Conservation (phyloP, 352 stramenopile species). For the Phytopythium litorale region DNA sequence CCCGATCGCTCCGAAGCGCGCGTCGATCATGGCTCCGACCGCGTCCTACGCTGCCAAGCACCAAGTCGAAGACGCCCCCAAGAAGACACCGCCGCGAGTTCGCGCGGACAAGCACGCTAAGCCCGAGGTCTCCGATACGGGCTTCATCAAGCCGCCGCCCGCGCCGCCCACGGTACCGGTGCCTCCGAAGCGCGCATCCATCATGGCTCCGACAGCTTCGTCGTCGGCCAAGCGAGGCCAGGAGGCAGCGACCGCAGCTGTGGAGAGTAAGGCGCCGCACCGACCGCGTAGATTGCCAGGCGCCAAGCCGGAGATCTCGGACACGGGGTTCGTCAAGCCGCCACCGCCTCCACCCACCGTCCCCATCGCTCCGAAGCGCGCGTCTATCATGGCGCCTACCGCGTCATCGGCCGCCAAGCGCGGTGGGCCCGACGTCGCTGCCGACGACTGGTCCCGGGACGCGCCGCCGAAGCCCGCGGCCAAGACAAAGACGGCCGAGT, state of each 20-base stretch:
- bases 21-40: constrained; percentile 26
- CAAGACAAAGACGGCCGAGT: constrained; percentile 2
- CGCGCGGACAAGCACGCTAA: neutral
- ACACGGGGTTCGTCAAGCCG: constrained; percentile 21
- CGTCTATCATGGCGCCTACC: constrained; percentile 28
- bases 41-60: constrained; percentile 27
- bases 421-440: neutral
- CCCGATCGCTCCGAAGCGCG: constrained; percentile 22
- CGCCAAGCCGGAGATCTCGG: constrained; percentile 5
- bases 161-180: constrained; percentile 19
- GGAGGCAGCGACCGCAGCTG: neutral
- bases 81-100: neutral
- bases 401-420: constrained; percentile 26
- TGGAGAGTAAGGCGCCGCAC: neutral
- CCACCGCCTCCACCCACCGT: constrained; percentile 16
- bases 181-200: constrained; percentile 25
- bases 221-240: constrained; percentile 4
- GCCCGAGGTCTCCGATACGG: constrained; percentile 8
- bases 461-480: constrained; percentile 2
- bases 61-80: neutral
- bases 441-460: constrained; percentile 3
- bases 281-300: neutral
- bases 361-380: constrained; percentile 21
- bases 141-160: constrained; percentile 18
- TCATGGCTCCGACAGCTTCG: constrained; percentile 16